These are phyloP conservation scores for Quillaja saponaria DNA, from an alignment of 306 rosid genomes.

Conservation along the genomic window DNA sequence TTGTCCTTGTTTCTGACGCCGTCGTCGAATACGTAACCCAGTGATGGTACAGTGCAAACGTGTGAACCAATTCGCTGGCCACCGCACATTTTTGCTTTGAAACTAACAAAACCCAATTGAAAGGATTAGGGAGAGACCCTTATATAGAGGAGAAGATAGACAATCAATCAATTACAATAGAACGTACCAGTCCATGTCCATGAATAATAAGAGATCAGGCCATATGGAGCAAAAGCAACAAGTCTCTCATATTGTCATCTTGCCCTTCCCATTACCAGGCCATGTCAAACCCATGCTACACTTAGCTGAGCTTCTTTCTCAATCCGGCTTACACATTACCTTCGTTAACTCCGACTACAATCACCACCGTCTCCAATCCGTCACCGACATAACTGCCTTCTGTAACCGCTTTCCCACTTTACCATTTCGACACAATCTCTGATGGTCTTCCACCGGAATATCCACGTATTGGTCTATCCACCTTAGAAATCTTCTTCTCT, in stretches of 20 bases:
- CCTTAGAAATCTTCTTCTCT: neutral
- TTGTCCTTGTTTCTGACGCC: too few relatives aligned
- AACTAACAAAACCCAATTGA: too few relatives aligned
- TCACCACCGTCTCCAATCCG: constrained; percentile 1
- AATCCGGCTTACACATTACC: constrained; percentile 32
- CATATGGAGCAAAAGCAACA: too few relatives aligned
- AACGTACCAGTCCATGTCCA: too few relatives aligned
- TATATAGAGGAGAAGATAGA: too few relatives aligned
- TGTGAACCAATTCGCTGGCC: too few relatives aligned
- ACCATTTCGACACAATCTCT: constrained; percentile 21
- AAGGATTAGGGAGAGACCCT: too few relatives aligned
- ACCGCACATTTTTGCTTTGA: too few relatives aligned
- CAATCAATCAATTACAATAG: too few relatives aligned
- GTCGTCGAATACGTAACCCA: too few relatives aligned
- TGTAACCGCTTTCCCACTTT: constrained; percentile 1
- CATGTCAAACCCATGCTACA: constrained; percentile 35
- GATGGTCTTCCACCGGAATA: constrained; percentile 29
- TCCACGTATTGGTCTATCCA: neutral
- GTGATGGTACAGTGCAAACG: too few relatives aligned
- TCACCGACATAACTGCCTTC: constrained; percentile 11
- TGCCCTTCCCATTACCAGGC: constrained; percentile 19
- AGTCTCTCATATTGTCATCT: neutral
- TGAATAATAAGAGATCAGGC: too few relatives aligned
- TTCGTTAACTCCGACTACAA: constrained; percentile 34
- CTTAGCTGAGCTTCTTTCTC: constrained; percentile 33